phyloP scores from a whole-genome alignment of 2,329 filamentous ascomycete genomes.

The Kalaharituber pfeilii region DNA sequence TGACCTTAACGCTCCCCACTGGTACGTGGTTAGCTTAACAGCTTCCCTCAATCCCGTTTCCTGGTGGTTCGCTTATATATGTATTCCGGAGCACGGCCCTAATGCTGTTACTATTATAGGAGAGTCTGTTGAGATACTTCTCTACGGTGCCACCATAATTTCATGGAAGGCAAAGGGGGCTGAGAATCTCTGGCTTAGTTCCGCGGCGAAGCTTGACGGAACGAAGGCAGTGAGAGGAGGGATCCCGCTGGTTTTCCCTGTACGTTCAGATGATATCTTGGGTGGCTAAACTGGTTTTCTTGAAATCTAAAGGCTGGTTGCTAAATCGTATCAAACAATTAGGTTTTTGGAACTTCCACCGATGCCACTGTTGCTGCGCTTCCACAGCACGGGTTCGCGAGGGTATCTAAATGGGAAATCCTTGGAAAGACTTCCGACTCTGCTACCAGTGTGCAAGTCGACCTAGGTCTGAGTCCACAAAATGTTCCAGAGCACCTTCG shows the following conservation, averaged over 20 bases:
- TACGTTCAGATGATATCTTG: too few species aligned
- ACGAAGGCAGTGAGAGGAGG: conserved; percentile 80
- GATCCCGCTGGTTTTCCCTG: conserved; percentile 83
- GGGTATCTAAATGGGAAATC: conserved; percentile 76
- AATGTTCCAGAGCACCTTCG: conserved; percentile 52
- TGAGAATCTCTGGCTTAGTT: conserved; percentile 77
- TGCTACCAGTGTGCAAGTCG: conserved; percentile 68
- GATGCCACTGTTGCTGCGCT: conserved; percentile 59
- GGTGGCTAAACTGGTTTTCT: not conserved
- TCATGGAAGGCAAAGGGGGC: conserved; percentile 72
- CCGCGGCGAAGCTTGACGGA: conserved; percentile 59
- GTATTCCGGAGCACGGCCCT: too few species aligned
- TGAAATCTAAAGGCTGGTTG: not conserved
- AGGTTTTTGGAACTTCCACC: conserved; percentile 75
- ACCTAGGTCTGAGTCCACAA: conserved; percentile 71
- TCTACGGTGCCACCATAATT: conserved; percentile 83
- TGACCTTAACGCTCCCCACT: not conserved
- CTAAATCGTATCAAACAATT: not conserved
- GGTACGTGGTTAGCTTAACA: not conserved
- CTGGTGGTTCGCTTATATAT: too few species aligned
- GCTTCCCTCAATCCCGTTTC: not conserved
- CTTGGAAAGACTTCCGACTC: conserved; percentile 66
- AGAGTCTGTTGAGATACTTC: conserved; percentile 66
- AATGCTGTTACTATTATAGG: conserved; percentile 43
- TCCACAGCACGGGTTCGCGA: conserved; percentile 88